Percentiles rank a stretch among this genome's conserved stretches.
These are phyloP conservation scores for Nemania abortiva DNA, from an alignment of 2,329 filamentous ascomycete genomes.

Conservation along the genomic window DNA sequence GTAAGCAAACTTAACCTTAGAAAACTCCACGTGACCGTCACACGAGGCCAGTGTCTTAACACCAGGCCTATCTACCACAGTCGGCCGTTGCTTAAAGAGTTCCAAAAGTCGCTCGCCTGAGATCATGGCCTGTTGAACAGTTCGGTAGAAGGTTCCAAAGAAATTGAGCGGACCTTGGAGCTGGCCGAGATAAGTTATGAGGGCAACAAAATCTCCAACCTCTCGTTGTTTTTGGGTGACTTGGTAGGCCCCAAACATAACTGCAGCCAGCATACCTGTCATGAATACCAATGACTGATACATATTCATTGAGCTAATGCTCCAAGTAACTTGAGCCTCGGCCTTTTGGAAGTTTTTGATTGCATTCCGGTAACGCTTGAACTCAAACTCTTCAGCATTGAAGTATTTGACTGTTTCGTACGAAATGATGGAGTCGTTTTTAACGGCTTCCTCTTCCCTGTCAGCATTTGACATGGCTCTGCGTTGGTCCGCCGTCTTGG, in stretches of 20 bases:
- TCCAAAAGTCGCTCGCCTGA: slow-evolving; percentile 95
- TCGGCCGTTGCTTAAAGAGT: slow-evolving; percentile 95
- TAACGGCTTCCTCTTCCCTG: slow-evolving; percentile 94
- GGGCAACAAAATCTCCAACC: slow-evolving; percentile 78
- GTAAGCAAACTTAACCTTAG: slow-evolving; percentile 91
- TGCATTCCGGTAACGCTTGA: slow-evolving; percentile 76
- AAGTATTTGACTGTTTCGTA: slow-evolving; percentile 97
- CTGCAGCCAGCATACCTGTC: slow-evolving; percentile 76
- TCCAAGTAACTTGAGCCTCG: slow-evolving; percentile 81
- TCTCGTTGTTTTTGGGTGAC: slow-evolving; percentile 74
- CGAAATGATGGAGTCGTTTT: slow-evolving; percentile 98
- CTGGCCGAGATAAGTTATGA: slow-evolving; percentile 83
- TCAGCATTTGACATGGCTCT: slow-evolving; percentile 95
- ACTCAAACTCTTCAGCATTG: slow-evolving; percentile 85
- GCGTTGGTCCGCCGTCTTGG: slow-evolving; percentile 90
- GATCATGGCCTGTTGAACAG: slow-evolving; percentile 96
- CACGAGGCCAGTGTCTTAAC: slow-evolving; percentile 75
- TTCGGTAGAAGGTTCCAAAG: slow-evolving; percentile 94
- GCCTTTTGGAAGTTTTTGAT: slow-evolving; percentile 78
- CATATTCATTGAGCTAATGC: slow-evolving; percentile 83
- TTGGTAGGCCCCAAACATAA: slow-evolving; percentile 81
- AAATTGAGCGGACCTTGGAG: slow-evolving; percentile 85
- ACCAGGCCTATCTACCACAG: slow-evolving; percentile 81
- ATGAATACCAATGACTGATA: slow-evolving; percentile 85
- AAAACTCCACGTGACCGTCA: slow-evolving; percentile 85